Percentiles rank a stretch among this genome's conserved stretches.
Conservation (phyloP, 441 rosid species). For the Erodium moschatum region DNA sequence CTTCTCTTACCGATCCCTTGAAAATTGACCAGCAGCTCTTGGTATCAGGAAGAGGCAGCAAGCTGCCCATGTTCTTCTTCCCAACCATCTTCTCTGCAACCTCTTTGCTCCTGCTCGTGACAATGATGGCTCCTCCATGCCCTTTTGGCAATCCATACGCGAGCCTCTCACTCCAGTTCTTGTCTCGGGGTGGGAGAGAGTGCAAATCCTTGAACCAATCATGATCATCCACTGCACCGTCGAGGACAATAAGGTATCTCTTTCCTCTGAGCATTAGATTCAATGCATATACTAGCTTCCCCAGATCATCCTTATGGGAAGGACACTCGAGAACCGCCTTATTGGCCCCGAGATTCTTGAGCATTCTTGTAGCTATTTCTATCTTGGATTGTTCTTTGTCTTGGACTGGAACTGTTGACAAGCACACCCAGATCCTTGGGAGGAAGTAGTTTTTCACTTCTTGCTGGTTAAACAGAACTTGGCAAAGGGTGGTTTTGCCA, state of each 20-base stretch:
- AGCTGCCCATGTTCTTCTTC: slow-evolving; percentile 23
- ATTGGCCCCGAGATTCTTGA: slow-evolving; percentile 29
- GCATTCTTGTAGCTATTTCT: slow-evolving; percentile 23
- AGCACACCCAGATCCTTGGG: slow-evolving; percentile 33
- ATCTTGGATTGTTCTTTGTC: slow-evolving; percentile 7
- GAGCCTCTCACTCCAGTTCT: slow-evolving; percentile 17
- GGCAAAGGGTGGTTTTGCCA: slow-evolving; percentile 39
- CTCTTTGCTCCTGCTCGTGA: slow-evolving; percentile 32
- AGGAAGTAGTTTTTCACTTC: slow-evolving; percentile 24
- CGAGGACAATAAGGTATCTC: slow-evolving; percentile 45
- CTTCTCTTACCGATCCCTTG: neutral
- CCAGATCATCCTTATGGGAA: neutral
- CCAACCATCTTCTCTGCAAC: slow-evolving; percentile 29
- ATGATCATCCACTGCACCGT: slow-evolving; percentile 27
- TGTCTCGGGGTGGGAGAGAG: neutral
- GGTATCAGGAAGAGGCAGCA: slow-evolving; percentile 30
- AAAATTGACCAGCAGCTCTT: slow-evolving; percentile 35
- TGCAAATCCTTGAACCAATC: slow-evolving; percentile 23
- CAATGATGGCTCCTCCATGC: slow-evolving; percentile 28
- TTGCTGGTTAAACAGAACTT: slow-evolving; percentile 20
- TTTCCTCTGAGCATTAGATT: slow-evolving; percentile 32
- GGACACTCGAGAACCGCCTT: neutral
- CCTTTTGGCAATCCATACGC: slow-evolving; percentile 27
- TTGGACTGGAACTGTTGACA: neutral
- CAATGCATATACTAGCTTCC: slow-evolving; percentile 26